These are phyloP conservation scores for Fusarium nygamai DNA, from an alignment of 2,329 filamentous ascomycete species.

Conservation along the genomic window DNA sequence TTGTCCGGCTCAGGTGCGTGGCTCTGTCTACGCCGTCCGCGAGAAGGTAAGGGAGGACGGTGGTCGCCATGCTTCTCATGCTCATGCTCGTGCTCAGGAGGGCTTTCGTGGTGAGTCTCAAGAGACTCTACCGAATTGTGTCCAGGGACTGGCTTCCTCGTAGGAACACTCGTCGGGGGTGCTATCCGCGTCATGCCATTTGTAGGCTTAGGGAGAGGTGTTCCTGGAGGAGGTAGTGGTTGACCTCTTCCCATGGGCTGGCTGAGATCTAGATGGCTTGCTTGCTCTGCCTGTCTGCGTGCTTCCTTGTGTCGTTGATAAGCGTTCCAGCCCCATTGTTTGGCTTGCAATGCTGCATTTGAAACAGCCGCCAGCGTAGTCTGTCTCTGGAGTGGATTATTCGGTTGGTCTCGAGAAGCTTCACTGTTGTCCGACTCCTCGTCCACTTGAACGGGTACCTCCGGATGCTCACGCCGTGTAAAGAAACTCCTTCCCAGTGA, in stretches of 20 bases:
- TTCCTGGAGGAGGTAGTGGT: constrained; percentile 83
- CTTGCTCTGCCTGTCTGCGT: constrained; percentile 47
- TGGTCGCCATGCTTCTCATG: constrained; percentile 24
- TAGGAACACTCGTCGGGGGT: constrained; percentile 64
- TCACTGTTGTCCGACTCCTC: constrained; percentile 49
- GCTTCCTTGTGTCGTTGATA: constrained; percentile 61
- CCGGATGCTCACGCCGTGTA: constrained; percentile 51
- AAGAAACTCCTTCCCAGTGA: constrained; percentile 55
- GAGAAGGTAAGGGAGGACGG: constrained; percentile 47
- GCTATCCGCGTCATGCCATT: constrained; percentile 68
- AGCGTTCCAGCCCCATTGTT: constrained; percentile 68
- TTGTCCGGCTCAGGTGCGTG: constrained; percentile 49
- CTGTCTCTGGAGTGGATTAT: constrained; percentile 45
- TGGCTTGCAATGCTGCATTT: constrained; percentile 64
- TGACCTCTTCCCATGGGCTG: constrained; percentile 86
- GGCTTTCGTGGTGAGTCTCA: constrained; percentile 46
- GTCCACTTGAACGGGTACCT: constrained; percentile 45
- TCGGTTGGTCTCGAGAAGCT: constrained; percentile 48
- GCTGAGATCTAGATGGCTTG: constrained; percentile 55
- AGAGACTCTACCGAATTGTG: constrained; percentile 28
- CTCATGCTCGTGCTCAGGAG: constrained; percentile 28
- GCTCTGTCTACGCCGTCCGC: constrained; percentile 51
- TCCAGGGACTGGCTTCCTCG: constrained; percentile 69
- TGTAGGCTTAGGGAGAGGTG: constrained; percentile 75
- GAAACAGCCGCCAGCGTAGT: constrained; percentile 64